Conservation (phyloP, 2,329 filamentous ascomycete genomes). For the Coccinonectria pachysandricola region DNA sequence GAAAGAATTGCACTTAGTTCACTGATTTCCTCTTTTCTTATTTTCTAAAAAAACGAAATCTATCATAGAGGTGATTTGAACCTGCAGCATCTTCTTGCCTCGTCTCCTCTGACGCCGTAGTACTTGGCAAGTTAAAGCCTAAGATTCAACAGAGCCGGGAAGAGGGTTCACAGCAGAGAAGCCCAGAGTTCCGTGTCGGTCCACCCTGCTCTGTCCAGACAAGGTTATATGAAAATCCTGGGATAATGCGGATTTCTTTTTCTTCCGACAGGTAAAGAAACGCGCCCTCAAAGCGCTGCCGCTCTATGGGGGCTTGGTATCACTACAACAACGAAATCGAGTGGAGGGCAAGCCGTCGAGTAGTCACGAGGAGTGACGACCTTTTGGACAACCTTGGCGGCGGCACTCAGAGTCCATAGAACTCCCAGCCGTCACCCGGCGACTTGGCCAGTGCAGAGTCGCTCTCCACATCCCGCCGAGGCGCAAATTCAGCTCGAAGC, state of each 20-base stretch:
- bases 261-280: no score
- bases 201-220: no score
- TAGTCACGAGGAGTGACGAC: background rate
- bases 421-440: conserved; percentile 50
- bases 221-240: no score
- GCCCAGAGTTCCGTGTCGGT: no score
- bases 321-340: conserved; percentile 21
- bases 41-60: conserved; percentile 7
- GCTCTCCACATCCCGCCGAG: conserved; percentile 20
- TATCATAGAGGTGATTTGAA: no score
- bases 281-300: no score
- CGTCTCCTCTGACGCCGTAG: conserved; percentile 1
- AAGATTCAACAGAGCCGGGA: no score
- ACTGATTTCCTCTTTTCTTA: conserved; percentile 6
- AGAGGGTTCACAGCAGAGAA: background rate
- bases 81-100: no score
- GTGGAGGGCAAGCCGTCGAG: conserved; percentile 1
- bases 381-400: conserved; percentile 2
- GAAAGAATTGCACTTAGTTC: no score
- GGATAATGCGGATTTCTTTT: conserved; percentile 1
- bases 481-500: conserved; percentile 50
- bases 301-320: conserved; percentile 22
- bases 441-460: conserved; percentile 16
- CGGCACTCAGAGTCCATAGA: conserved; percentile 46
- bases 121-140: no score